Conservation (phyloP, 1,284 basidiomycete species). For the Cutaneotrichosporon cutaneum region DNA sequence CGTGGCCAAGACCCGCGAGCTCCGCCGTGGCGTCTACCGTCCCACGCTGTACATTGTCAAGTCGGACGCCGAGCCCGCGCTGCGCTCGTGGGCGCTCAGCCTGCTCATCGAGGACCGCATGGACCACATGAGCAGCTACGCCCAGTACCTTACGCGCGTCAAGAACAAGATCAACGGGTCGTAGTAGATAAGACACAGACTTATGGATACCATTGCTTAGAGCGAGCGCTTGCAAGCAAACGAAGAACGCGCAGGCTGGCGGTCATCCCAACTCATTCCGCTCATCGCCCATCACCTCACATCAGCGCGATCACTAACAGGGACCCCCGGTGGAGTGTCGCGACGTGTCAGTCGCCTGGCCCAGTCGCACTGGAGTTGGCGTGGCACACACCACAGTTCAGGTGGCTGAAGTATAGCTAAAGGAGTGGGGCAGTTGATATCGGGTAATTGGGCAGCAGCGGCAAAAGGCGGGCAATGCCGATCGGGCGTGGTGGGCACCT, state of each 20-base stretch:
- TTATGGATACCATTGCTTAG: conserved; percentile 8
- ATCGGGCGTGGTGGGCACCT: not conserved
- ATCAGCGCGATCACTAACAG: too few relatives aligned
- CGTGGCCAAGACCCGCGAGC: conserved; percentile 84
- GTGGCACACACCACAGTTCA: too few relatives aligned
- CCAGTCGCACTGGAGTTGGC: too few relatives aligned
- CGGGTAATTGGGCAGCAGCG: not conserved
- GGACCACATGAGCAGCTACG: conserved; percentile 91
- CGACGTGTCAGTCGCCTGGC: too few relatives aligned
- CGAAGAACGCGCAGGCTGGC: too few relatives aligned
- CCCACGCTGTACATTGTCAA: conserved; percentile 97
- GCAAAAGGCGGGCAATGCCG: not conserved
- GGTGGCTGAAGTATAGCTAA: too few relatives aligned
- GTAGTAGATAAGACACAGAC: not conserved
- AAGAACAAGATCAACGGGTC: conserved; percentile 63
- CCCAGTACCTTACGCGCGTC: conserved; percentile 79
- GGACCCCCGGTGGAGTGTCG: too few relatives aligned
- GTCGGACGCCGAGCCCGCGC: conserved; percentile 92
- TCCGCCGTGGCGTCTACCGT: conserved; percentile 77
- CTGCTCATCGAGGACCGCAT: conserved; percentile 93
- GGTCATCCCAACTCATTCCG: too few relatives aligned
- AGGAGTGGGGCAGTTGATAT: not conserved
- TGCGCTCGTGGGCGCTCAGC: conserved; percentile 92
- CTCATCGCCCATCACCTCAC: too few relatives aligned
- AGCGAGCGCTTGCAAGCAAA: not conserved